Evolutionary conservation across 805 yeast species (phyloP).

Genomic region (Clavispora fructus): DNA sequence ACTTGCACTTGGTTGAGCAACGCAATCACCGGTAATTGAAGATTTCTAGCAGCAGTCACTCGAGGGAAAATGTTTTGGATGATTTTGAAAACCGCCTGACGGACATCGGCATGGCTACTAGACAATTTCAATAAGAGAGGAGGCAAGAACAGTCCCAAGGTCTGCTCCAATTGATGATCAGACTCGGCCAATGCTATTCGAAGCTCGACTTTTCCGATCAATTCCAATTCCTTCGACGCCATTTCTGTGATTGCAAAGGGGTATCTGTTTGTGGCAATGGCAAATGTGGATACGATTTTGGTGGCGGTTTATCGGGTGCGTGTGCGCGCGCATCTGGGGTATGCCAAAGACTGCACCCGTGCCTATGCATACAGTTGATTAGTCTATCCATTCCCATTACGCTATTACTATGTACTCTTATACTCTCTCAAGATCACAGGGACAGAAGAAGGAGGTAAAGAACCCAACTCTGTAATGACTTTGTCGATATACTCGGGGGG

Average conservation of each 20-base stretch:
- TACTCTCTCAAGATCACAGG: constrained; percentile 95
- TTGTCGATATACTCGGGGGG: constrained; percentile 92
- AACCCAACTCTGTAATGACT: constrained; percentile 93
- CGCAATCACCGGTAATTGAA: constrained; percentile 61
- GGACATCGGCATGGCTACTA: constrained; percentile 62
- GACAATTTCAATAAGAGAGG: constrained; percentile 77
- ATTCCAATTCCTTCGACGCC: constrained; percentile 43
- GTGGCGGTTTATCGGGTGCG: background rate
- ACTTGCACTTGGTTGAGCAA: constrained; percentile 58
- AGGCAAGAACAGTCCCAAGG: constrained; percentile 58
- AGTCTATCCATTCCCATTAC: background rate
- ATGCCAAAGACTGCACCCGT: background rate
- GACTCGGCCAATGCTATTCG: constrained; percentile 71
- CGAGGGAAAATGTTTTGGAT: constrained; percentile 66
- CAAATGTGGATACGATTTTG: constrained; percentile 45
- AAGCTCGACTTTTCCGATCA: constrained; percentile 76
- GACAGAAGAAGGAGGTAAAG: constrained; percentile 96
- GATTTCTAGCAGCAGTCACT: constrained; percentile 45
- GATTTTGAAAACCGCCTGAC: constrained; percentile 61
- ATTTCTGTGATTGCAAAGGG: constrained; percentile 16
- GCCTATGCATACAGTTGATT: background rate
- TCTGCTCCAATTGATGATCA: constrained; percentile 56
- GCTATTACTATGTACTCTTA: constrained; percentile 38
- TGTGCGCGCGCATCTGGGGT: background rate
- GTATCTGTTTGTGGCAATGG: constrained; percentile 35